Base-by-base conservation (phyloP, 2,329 filamentous ascomycete species). In the Colletotrichum sp. region DNA sequence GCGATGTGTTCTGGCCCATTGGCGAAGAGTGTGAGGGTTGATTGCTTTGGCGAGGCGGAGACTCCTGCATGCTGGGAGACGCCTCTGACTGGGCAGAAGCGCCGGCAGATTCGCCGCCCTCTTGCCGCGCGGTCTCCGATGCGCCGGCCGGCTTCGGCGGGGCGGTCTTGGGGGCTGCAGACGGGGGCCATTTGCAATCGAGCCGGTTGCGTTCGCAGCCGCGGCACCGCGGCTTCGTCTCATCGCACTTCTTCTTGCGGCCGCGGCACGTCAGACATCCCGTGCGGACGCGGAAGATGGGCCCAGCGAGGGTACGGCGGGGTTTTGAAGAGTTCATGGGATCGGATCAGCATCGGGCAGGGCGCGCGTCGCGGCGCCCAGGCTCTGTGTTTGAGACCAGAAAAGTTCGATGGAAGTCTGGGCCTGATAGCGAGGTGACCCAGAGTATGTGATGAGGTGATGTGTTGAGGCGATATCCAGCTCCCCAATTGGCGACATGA, bases 241-340 rank as follows among this genome's bases (percentile, higher is more conserved):
- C 87, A 75, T 88, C 86, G 79, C 87, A 88, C 79, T 88, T 88
- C 83, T 88, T 88, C 82, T 88, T 88, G 60, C 87, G 84, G 30
- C 82, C 82, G 78, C 87, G 86, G 80, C 86, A 88, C 77, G 86
- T 87, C 67, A 86, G 77, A 78, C 87, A 88, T 15, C 87, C 87
- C n/a, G 62, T 84, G 26, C 71, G 71, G 59, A 74, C 71, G 59
- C 71, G 71, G 57, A 74, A 74, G 66, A 74, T 74, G 15, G 71
- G 71, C 30, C 71, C 71, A 28, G 71, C 71, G 49, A 74, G 71
- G 57, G 71, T 74, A 6, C 71, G 71, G 57, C 71, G 71, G 36
- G 71, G 71, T 74, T 64, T 74, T 16, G 69, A 60, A 24, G 67
- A 70, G 44, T 52, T 21, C 66, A 74, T 66, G 24, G 7, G 8